phyloP scores from a whole-genome alignment of 768 basidiomycete genomes.

The Cystoderma amianthinum region DNA sequence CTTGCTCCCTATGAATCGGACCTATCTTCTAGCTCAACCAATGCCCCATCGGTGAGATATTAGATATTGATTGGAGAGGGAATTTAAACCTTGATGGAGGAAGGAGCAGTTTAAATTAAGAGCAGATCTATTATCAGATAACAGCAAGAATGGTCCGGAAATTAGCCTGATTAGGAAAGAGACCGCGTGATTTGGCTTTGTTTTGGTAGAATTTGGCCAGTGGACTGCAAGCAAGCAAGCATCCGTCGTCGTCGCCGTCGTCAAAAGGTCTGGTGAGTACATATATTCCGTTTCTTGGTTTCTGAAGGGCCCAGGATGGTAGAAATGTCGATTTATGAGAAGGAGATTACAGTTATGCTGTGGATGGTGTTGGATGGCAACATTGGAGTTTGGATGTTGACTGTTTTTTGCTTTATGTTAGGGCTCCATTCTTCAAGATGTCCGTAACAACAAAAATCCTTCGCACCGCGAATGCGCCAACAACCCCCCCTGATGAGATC shows the following conservation, averaged over 20 bases:
- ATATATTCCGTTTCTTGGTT: conserved; percentile 22
- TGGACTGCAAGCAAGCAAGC: conserved; percentile 23
- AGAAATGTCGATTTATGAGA: conserved; percentile 11
- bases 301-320: conserved; percentile 14
- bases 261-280: conserved; percentile 66
- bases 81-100: too few species aligned
- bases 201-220: conserved; percentile 22
- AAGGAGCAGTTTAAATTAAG: neutral
- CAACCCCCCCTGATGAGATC: conserved; percentile 81
- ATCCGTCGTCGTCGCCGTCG: conserved; percentile 41
- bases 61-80: too few species aligned
- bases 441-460: conserved; percentile 82
- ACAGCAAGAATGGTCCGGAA: neutral
- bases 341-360: conserved; percentile 10
- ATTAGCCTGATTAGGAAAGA: neutral
- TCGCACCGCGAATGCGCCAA: conserved; percentile 94
- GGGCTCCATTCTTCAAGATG: conserved; percentile 48
- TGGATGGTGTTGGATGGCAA: conserved; percentile 52
- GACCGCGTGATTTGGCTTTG: conserved; percentile 18
- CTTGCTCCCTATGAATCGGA: too few species aligned
- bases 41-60: too few species aligned
- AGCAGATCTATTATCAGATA: too few species aligned
- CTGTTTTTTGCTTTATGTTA: conserved; percentile 20
- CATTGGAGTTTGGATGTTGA: conserved; percentile 39
- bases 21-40: too few species aligned